Percentiles rank a stretch among this genome's conserved stretches.
These are phyloP conservation scores for Marvania coccoides DNA, from an alignment of 139 green algal species.

Conservation along the genomic window DNA sequence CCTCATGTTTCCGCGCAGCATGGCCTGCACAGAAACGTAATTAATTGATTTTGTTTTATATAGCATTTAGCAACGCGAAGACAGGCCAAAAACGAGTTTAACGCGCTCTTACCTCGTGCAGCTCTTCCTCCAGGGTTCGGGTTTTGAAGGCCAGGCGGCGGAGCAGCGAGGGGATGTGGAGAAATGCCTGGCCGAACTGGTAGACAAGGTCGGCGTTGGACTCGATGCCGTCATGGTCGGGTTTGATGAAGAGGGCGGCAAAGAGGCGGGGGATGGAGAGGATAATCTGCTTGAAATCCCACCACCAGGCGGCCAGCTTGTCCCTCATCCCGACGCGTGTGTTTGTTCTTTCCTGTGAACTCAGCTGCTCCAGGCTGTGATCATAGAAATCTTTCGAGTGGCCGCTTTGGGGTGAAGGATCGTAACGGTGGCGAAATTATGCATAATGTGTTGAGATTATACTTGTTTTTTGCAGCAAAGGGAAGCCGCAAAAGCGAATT, in stretches of 20 bases:
- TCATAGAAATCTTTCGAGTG: no score
- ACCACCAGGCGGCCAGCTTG: not conserved
- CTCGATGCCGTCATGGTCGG: not conserved
- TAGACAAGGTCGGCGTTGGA: not conserved
- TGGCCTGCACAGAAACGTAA: constrained; percentile 10
- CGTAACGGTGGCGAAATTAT: no score
- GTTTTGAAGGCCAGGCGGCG: constrained; percentile 12
- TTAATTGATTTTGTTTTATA: not conserved
- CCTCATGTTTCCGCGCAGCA: constrained; percentile 17
- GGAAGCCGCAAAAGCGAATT: no score
- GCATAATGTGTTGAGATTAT: no score
- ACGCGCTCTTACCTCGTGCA: constrained; percentile 19
- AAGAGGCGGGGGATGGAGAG: not conserved
- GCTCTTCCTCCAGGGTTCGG: constrained; percentile 28
- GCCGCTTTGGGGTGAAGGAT: no score
- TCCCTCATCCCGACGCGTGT: no score
- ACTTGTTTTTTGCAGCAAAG: no score
- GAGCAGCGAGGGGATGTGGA: constrained; percentile 8
- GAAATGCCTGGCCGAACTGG: constrained; percentile 5
- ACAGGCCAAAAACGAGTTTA: not conserved
- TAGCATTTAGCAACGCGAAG: not conserved
- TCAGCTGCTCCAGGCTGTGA: no score
- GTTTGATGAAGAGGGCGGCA: not conserved
- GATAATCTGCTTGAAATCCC: not conserved
- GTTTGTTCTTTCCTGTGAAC: no score